Evolutionary conservation across 352 stramenopile genomes (phyloP), one percentile per base, ranked within the genome.

Genomic region (Phytophthora meadii): DNA sequence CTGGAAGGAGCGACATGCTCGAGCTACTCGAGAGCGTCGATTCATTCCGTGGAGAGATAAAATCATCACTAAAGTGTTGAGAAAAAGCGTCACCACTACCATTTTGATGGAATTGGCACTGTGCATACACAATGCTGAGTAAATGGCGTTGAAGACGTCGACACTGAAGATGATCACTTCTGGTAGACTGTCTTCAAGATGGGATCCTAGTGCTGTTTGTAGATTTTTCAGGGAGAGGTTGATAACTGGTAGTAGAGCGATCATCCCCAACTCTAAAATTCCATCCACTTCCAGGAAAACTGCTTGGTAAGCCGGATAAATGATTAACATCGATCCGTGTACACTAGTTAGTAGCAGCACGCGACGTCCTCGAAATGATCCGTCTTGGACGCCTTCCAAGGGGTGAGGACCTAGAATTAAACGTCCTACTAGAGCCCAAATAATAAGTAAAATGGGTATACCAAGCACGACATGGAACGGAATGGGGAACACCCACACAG

Each of bases 201-300:
- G 64, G 2, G 54, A 66, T 17, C 73, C 74, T 22, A 74, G 54
- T 6, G 51, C 48, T 9, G 68, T 75, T 37, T 81, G 50, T 4
- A 81, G 30, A 22, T 74, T 74, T 52, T 82, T 84, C n/a, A 87
- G 50, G 0, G 44, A 15, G 10, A 79, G 30, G 14, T 87, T 87
- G 14, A 87, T 65, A 2, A 60, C 24, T 19, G 70, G 61, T 1
- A 84, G 25, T 4, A 77, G 14, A 2, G 44, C 24, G 8, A 80
- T 56, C 42, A 81, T 71, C 2, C 22, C 53, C 11, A 72, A 9
- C 39, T 77, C 63, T 4, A 52, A 51, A 17, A 55, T 2, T 4
- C 36, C 40, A 6, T 51, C 49, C 14, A 72, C 45, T 7, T 41
- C 34, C 5, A 71, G 58, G 46, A 78, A 87, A 10, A 69, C 2